A percentile compares a stretch with the other conserved stretches of the same genome.
Evolutionary conservation across 1,284 basidiomycete species (phyloP).

Genomic region (Boletellus deceptivus): DNA sequence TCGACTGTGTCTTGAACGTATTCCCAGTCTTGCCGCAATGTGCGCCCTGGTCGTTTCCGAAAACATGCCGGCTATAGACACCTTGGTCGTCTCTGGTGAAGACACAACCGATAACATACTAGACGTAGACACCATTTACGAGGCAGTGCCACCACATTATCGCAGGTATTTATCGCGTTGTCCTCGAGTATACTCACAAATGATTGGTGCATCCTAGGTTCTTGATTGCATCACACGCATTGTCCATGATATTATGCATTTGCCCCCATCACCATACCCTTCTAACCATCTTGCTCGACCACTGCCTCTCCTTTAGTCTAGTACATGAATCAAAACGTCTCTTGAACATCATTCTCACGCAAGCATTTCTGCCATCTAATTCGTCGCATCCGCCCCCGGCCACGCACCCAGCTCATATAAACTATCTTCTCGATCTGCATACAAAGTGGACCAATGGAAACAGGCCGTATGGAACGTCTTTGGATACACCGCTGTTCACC

Average conservation of each 20-base stretch:
- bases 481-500: constrained; percentile 20
- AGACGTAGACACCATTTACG: constrained; percentile 45
- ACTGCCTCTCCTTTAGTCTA: constrained; percentile 42
- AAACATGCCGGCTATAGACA: constrained; percentile 35
- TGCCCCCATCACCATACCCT: constrained; percentile 49
- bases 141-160: constrained; percentile 46
- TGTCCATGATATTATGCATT: constrained; percentile 44
- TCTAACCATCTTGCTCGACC: constrained; percentile 46
- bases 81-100: constrained; percentile 25
- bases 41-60: constrained; percentile 50
- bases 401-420: constrained; percentile 44
- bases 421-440: constrained; percentile 40
- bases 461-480: not conserved
- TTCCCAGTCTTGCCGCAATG: constrained; percentile 43
- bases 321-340: constrained; percentile 43
- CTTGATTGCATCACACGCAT: constrained; percentile 49
- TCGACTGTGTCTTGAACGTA: constrained; percentile 15
- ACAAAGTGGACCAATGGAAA: constrained; percentile 29
- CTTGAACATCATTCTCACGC: constrained; percentile 39
- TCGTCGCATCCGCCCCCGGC: constrained; percentile 26
- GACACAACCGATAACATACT: constrained; percentile 27
- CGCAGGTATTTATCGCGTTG: constrained; percentile 40
- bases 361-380: constrained; percentile 28
- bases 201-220: constrained; percentile 35
- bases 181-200: not conserved